phyloP scores from a whole-genome alignment of 2,329 filamentous ascomycete genomes.

The Calycina marina region DNA sequence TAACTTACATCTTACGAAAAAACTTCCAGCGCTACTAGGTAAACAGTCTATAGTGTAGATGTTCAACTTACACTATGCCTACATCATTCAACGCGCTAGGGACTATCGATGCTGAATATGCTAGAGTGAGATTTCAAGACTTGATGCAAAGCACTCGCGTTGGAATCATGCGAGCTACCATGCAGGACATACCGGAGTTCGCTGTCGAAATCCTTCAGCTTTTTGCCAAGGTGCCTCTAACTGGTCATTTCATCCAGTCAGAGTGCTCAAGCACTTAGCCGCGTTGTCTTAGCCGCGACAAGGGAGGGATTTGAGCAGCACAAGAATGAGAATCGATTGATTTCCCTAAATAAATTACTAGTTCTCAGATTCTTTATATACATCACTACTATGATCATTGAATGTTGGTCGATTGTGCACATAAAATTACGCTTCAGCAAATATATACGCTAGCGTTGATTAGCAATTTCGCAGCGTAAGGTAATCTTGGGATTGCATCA shows the following conservation, averaged over 20 bases:
- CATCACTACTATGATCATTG: no score
- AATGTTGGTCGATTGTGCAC: no score
- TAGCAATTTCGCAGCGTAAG: no score
- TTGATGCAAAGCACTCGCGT: conserved; percentile 3
- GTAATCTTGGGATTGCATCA: no score
- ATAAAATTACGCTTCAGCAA: no score
- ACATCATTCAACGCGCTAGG: conserved; percentile 5
- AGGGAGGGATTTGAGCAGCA: neutral
- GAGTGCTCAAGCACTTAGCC: neutral
- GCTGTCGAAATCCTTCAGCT: conserved; percentile 8
- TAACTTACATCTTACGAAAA: no score
- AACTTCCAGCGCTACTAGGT: no score
- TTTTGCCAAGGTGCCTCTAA: conserved; percentile 6
- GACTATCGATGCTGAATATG: conserved; percentile 3
- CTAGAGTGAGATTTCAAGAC: conserved; percentile 4
- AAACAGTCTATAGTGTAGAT: no score
- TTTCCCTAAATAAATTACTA: no score
- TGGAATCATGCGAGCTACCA: conserved; percentile 3
- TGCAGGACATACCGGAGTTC: conserved; percentile 7
- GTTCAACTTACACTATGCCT: conserved; percentile 9
- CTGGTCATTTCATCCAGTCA: conserved; percentile 6
- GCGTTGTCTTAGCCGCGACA: neutral
- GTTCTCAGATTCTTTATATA: no score
- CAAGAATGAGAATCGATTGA: neutral
- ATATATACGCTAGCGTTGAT: no score